Evolutionary conservation across 2,329 filamentous ascomycete genomes (phyloP).

Genomic region (Nothophaeocryptopus gaeumannii): DNA sequence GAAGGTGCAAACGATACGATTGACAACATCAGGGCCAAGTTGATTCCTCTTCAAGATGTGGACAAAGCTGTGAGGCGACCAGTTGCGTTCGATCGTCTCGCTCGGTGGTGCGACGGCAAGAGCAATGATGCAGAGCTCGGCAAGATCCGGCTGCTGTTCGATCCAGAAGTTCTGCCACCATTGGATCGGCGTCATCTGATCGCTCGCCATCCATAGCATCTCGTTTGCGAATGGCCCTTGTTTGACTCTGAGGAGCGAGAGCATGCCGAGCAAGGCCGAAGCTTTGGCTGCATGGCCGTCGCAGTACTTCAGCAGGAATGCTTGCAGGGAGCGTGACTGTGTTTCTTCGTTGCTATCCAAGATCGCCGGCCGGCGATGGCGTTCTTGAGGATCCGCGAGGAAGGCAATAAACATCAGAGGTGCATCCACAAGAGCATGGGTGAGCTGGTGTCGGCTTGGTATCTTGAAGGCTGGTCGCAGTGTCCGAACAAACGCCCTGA

Average conservation of each 20-base stretch:
- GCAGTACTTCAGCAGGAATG: slow-evolving; percentile 27
- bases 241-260: slow-evolving; percentile 25
- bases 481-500: slow-evolving; percentile 22
- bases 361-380: slow-evolving; percentile 23
- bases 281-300: slow-evolving; percentile 21
- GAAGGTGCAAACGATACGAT: slow-evolving; percentile 21
- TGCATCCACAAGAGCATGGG: slow-evolving; percentile 24
- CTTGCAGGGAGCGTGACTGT: slow-evolving; percentile 24
- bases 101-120: slow-evolving; percentile 21
- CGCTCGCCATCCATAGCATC: slow-evolving; percentile 27
- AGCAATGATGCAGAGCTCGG: slow-evolving; percentile 25
- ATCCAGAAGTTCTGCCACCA: slow-evolving; percentile 29
- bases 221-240: slow-evolving; percentile 25
- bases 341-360: slow-evolving; percentile 25
- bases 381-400: slow-evolving; percentile 25
- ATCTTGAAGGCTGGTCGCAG: slow-evolving; percentile 25
- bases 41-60: slow-evolving; percentile 26
- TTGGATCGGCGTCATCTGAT: slow-evolving; percentile 25
- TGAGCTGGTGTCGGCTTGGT: slow-evolving; percentile 22
- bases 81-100: slow-evolving; percentile 25
- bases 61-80: slow-evolving; percentile 26
- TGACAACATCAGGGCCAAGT: slow-evolving; percentile 21
- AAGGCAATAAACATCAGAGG: slow-evolving; percentile 27
- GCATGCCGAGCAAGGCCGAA: slow-evolving; percentile 19
- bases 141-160: slow-evolving; percentile 24